These are phyloP conservation scores for Corylus avellana DNA, from an alignment of 306 rosid genomes.

Conservation along the genomic window DNA sequence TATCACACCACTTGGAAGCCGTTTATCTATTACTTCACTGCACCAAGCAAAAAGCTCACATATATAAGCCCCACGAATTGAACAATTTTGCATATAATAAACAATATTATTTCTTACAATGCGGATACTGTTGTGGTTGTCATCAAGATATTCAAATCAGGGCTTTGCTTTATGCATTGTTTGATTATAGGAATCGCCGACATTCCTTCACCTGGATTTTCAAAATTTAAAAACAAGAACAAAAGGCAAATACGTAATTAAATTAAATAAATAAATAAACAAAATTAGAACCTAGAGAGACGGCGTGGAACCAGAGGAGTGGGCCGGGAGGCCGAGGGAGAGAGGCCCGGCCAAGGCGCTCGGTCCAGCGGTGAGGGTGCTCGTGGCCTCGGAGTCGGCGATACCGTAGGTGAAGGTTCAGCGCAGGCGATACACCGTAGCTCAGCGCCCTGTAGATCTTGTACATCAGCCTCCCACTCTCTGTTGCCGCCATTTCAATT, in stretches of 20 bases:
- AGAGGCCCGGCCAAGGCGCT: slow-evolving; percentile 77
- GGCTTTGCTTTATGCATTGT: slow-evolving; percentile 62
- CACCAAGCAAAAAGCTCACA: slow-evolving; percentile 27
- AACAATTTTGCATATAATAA: background rate
- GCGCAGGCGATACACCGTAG: slow-evolving; percentile 56
- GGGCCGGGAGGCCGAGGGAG: slow-evolving; percentile 65
- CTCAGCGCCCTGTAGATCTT: slow-evolving; percentile 66
- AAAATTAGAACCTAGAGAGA: slow-evolving; percentile 58
- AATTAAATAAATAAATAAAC: background rate
- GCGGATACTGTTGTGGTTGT: slow-evolving; percentile 80
- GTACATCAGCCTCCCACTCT: slow-evolving; percentile 55
- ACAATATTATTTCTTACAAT: slow-evolving; percentile 50
- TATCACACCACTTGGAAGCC: slow-evolving; percentile 70
- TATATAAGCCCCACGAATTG: background rate
- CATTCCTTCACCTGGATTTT: slow-evolving; percentile 78
- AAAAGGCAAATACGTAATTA: background rate
- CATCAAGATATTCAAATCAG: slow-evolving; percentile 68
- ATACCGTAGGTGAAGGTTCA: slow-evolving; percentile 70
- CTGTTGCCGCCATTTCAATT: slow-evolving; percentile 37
- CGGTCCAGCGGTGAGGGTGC: slow-evolving; percentile 71
- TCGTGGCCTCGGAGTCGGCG: slow-evolving; percentile 63
- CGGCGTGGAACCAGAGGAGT: slow-evolving; percentile 93
- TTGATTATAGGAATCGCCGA: slow-evolving; percentile 80
- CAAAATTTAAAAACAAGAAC: background rate
- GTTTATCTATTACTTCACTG: slow-evolving; percentile 74